Evolutionary conservation across 2,329 filamentous ascomycete genomes (phyloP).

Genomic region (Claviceps spartinae): DNA sequence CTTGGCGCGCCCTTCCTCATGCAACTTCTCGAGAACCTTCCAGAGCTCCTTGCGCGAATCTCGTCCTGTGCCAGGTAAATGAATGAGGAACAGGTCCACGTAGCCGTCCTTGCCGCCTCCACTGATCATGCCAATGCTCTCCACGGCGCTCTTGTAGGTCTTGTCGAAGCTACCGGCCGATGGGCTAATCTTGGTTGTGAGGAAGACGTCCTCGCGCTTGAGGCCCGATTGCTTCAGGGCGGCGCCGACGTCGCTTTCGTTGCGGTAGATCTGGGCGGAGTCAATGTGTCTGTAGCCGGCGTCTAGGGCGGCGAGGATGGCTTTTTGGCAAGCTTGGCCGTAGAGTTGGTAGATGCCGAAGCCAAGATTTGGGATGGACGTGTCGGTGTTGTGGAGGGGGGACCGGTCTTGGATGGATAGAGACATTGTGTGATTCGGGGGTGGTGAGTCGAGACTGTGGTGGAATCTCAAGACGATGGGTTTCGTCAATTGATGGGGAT

Average conservation of each 20-base stretch:
- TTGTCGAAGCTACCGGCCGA: constrained; percentile 31
- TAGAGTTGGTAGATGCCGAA: constrained; percentile 58
- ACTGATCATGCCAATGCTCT: constrained; percentile 50
- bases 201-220: constrained; percentile 45
- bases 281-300: constrained; percentile 51
- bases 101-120: constrained; percentile 37
- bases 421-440: not conserved
- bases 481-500: no score
- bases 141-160: constrained; percentile 43
- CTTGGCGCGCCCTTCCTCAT: constrained; percentile 44
- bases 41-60: constrained; percentile 48
- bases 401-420: constrained; percentile 10
- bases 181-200: constrained; percentile 56
- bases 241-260: constrained; percentile 52
- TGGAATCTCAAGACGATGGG: no score
- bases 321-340: constrained; percentile 37
- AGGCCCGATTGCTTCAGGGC: constrained; percentile 45
- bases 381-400: constrained; percentile 12
- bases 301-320: constrained; percentile 43
- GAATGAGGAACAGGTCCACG: constrained; percentile 59
- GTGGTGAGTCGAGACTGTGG: not conserved
- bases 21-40: constrained; percentile 49
- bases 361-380: constrained; percentile 48
- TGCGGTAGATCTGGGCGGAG: constrained; percentile 50
- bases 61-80: constrained; percentile 44